A percentile compares a stretch with the other conserved stretches of the same genome.
These are phyloP conservation scores for slime mould (Dictyostelium discoideum) DNA, from an alignment of 78 protist genomes.

Conservation along the genomic window DNA sequence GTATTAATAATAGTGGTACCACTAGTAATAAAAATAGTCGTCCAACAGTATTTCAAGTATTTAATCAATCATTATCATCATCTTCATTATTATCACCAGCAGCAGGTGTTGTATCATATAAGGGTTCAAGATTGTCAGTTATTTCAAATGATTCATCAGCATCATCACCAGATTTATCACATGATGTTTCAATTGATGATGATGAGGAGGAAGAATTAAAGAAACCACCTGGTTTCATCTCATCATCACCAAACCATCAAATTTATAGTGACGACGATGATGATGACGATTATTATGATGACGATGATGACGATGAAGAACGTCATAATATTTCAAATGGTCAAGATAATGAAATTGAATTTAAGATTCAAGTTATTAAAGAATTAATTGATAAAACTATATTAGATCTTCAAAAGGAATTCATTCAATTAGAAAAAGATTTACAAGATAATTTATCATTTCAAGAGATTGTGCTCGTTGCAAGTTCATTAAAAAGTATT, in stretches of 20 bases:
- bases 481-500: constrained; percentile 30
- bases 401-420: neutral
- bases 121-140: constrained; percentile 8
- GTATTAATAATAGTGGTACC: neutral
- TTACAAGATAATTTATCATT: constrained; percentile 11
- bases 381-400: constrained; percentile 8
- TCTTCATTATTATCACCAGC: neutral
- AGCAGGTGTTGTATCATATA: constrained; percentile 4
- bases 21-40: neutral
- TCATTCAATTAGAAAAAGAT: constrained; percentile 9
- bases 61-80: neutral
- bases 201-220: neutral
- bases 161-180: constrained; percentile 24
- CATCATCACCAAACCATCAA: neutral
- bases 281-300: neutral
- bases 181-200: neutral
- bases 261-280: neutral
- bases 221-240: neutral
- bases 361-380: constrained; percentile 16
- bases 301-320: neutral
- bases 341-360: constrained; percentile 7
- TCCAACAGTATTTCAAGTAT: constrained; percentile 26
- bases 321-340: neutral
- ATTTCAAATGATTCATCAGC: constrained; percentile 9
- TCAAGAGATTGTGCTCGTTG: constrained; percentile 37